Evolutionary conservation across 2,329 filamentous ascomycete species (phyloP).

Genomic region (Aphanoascus verrucosus): DNA sequence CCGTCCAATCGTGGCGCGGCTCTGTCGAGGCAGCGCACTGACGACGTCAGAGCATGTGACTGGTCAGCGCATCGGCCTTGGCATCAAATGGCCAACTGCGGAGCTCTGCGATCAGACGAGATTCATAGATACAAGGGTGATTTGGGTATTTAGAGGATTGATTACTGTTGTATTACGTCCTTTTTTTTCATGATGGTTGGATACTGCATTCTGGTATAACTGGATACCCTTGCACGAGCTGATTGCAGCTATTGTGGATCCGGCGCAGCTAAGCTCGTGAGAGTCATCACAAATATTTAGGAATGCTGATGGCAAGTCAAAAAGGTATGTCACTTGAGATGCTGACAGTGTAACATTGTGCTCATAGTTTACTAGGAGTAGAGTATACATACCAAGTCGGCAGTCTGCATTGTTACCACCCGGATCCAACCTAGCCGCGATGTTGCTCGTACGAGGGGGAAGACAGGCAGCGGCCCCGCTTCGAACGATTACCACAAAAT

Average conservation of each 20-base stretch:
- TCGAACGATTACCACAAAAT: background rate
- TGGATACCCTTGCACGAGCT: background rate
- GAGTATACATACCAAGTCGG: background rate
- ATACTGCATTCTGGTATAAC: background rate
- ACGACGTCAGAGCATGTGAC: slow-evolving; percentile 6
- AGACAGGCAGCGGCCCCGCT: background rate
- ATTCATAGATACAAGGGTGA: background rate
- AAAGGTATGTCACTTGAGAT: background rate
- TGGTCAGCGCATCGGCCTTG: background rate
- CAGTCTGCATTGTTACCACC: background rate
- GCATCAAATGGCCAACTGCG: background rate
- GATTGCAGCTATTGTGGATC: no score
- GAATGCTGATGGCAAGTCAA: background rate
- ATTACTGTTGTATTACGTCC: no score
- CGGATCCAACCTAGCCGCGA: background rate
- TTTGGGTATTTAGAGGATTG: no score
- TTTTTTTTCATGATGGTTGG: no score
- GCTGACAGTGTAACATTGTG: background rate
- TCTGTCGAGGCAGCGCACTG: background rate
- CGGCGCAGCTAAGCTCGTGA: no score
- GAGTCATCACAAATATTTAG: background rate
- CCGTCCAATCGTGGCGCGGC: slow-evolving; percentile 2
- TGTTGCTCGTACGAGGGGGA: background rate
- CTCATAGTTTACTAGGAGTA: background rate
- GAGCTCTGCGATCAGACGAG: background rate